Evolutionary conservation across 805 yeast species (phyloP).

Genomic region (Dipodascopsis tothii): DNA sequence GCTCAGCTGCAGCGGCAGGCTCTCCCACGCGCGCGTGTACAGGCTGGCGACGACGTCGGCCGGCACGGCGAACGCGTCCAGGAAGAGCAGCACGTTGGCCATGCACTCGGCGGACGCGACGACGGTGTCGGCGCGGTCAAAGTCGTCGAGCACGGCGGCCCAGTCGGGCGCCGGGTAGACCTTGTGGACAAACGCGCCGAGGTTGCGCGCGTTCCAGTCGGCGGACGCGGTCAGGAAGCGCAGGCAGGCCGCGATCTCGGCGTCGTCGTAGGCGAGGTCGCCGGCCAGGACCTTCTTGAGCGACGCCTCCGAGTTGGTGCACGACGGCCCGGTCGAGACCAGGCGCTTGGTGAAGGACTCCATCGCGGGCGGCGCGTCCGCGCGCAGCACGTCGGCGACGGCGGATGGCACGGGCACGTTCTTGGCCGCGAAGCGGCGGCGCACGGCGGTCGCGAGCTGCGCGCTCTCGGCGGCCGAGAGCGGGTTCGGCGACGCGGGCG

Average conservation of each 20-base stretch:
- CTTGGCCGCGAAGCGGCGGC: neutral
- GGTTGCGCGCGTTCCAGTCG: constrained; percentile 3
- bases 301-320: neutral
- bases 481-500: neutral
- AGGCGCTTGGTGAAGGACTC: neutral
- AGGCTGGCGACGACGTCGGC: neutral
- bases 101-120: neutral
- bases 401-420: neutral
- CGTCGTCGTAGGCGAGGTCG: neutral
- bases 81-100: neutral
- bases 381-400: neutral
- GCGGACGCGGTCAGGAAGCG: neutral
- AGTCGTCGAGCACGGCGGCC: constrained; percentile 5
- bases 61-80: neutral
- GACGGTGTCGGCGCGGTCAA: constrained; percentile 2
- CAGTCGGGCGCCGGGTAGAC: constrained; percentile 10
- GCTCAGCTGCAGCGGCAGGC: constrained; percentile 5
- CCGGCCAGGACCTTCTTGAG: neutral
- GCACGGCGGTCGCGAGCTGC: neutral
- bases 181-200: neutral
- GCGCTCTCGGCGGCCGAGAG: neutral
- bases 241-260: constrained; percentile 11
- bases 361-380: neutral
- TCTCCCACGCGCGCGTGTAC: constrained; percentile 8
- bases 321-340: neutral